Percentiles rank a stretch among this genome's conserved stretches.
Conservation (phyloP, 352 stramenopile genomes). For the Pythium sp. region DNA sequence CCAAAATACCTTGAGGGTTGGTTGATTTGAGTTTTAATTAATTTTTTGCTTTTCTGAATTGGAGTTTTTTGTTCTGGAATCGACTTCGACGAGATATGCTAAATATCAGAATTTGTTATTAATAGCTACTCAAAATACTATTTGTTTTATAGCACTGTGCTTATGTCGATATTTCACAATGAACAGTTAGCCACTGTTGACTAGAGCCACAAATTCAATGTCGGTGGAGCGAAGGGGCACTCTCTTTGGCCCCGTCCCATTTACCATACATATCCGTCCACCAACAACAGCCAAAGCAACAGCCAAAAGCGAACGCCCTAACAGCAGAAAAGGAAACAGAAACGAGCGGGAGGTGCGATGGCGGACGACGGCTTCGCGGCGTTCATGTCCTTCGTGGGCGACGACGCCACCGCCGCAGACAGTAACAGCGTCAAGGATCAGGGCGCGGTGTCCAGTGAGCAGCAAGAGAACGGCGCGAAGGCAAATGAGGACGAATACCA, state of each 20-base stretch:
- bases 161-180: neutral
- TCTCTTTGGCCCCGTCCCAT: neutral
- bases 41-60: too few relatives aligned
- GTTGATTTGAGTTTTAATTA: too few relatives aligned
- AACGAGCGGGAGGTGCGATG: slow-evolving; percentile 29
- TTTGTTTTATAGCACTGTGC: too few relatives aligned
- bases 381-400: slow-evolving; percentile 68
- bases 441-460: neutral
- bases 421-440: neutral
- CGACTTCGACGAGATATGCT: too few relatives aligned
- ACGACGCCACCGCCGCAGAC: slow-evolving; percentile 14
- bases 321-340: neutral
- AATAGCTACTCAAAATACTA: too few relatives aligned
- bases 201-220: neutral
- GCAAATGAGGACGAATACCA: slow-evolving; percentile 53
- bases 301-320: neutral
- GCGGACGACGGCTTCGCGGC: slow-evolving; percentile 60
- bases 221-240: slow-evolving; percentile 1
- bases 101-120: too few relatives aligned
- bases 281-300: slow-evolving; percentile 3
- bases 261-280: neutral
- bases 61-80: too few relatives aligned
- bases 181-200: neutral
- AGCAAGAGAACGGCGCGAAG: neutral
- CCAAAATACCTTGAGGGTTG: too few relatives aligned